Conservation (phyloP, 164 flowering plant genomes). For the Paratinospora sagittata region DNA sequence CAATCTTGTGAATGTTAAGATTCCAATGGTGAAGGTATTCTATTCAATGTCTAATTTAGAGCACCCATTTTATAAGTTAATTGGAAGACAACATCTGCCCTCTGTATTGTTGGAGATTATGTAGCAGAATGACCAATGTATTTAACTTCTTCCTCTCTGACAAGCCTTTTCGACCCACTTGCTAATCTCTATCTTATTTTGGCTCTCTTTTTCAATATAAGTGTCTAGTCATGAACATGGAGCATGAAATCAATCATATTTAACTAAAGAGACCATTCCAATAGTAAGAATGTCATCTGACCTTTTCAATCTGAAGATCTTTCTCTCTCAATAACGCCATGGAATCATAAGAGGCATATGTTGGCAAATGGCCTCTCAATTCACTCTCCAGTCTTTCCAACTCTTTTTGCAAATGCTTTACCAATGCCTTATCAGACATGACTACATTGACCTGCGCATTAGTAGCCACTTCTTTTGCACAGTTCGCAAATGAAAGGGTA, state of each 20-base stretch:
- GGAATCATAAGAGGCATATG: slow-evolving; percentile 29
- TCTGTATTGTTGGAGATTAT: no score
- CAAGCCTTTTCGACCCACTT: no score
- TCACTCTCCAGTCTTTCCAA: slow-evolving; percentile 67
- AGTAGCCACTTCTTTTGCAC: slow-evolving; percentile 85
- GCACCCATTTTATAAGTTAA: no score
- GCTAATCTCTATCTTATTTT: not conserved
- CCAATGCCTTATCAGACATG: slow-evolving; percentile 86
- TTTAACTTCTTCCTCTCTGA: no score
- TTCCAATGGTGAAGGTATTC: no score
- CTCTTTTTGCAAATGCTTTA: slow-evolving; percentile 80
- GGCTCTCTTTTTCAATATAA: not conserved
- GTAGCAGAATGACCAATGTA: no score
- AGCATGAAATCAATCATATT: not conserved
- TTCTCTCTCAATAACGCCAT: slow-evolving; percentile 56
- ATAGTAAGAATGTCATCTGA: slow-evolving; percentile 9
- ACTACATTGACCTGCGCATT: slow-evolving; percentile 82
- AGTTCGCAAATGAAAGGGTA: slow-evolving; percentile 83
- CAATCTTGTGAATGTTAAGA: no score
- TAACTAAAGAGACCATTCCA: not conserved
- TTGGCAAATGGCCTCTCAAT: slow-evolving; percentile 36
- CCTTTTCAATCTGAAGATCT: slow-evolving; percentile 90
- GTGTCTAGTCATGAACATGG: no score
- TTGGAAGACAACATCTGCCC: no score
- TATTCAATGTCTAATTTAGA: no score